A percentile compares a stretch with the other conserved stretches of the same genome.
Evolutionary conservation across 495 filamentous ascomycete genomes (phyloP).

Genomic region (Usnea hakonensis): DNA sequence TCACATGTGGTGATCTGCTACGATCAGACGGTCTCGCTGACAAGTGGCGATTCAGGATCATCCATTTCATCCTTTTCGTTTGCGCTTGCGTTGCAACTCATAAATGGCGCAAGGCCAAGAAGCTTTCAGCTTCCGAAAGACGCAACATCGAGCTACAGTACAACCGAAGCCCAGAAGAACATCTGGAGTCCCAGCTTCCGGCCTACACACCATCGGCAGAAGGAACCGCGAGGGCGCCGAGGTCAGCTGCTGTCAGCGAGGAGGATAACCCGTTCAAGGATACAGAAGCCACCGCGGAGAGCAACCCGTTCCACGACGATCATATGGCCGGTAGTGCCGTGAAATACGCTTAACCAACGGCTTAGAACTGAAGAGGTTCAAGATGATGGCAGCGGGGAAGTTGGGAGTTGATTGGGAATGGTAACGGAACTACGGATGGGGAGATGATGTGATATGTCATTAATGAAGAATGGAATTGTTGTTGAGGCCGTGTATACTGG

Average conservation of each 20-base stretch:
- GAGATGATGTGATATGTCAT: not conserved
- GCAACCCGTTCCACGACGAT: constrained; percentile 5
- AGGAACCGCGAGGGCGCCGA: not conserved
- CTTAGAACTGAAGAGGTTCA: not conserved
- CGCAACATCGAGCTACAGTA: constrained; percentile 24
- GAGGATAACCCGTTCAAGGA: constrained; percentile 15
- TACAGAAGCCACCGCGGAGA: constrained; percentile 1
- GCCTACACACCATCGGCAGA: constrained; percentile 21
- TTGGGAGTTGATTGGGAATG: not conserved
- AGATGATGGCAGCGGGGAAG: not conserved
- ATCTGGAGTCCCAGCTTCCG: constrained; percentile 19
- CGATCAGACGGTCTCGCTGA: not conserved
- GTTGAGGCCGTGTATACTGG: not conserved
- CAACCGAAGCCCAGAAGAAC: constrained; percentile 21
- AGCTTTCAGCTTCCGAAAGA: constrained; percentile 2
- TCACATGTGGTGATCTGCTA: not conserved
- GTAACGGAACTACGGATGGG: too few species aligned
- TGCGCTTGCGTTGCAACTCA: constrained; percentile 21
- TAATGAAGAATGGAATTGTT: not conserved
- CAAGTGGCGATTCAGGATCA: constrained; percentile 4
- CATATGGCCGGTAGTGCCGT: constrained; percentile 10
- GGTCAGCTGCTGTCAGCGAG: not conserved
- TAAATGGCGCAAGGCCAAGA: constrained; percentile 13
- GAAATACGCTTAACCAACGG: constrained; percentile 16
- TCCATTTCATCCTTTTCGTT: constrained; percentile 25